A percentile compares a stretch with the other conserved stretches of the same genome.
Evolutionary conservation across 228 moss, liverwort and hornwort genomes (phyloP).

Genomic region (Sphagnum magellanicum): DNA sequence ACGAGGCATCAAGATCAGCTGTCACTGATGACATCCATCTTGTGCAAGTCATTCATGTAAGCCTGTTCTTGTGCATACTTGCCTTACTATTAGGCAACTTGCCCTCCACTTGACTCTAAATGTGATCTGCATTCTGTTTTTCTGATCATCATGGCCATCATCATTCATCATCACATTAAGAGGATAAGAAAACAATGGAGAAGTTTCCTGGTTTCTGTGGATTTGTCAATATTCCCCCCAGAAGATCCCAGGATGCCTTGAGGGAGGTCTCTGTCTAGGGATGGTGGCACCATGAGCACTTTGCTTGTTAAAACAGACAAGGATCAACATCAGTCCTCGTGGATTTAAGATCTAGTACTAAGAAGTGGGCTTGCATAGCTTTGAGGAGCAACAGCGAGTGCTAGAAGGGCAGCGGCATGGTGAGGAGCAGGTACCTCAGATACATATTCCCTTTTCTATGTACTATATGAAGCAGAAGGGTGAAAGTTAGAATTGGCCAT

Average conservation of each 20-base stretch:
- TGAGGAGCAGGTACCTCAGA: slow-evolving; percentile 43
- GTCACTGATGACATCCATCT: slow-evolving; percentile 53
- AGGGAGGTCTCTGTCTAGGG: no score
- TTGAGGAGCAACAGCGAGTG: slow-evolving; percentile 49
- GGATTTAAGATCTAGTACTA: slow-evolving; percentile 14
- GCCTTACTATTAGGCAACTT: background rate
- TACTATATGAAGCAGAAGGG: no score
- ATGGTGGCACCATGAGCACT: no score
- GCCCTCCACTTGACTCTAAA: background rate
- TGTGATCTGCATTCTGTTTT: no score
- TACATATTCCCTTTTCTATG: background rate
- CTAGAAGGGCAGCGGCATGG: slow-evolving; percentile 57
- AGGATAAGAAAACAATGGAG: no score
- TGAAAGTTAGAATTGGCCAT: no score
- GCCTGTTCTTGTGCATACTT: slow-evolving; percentile 5
- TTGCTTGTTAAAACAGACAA: background rate
- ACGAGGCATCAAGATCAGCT: slow-evolving; percentile 60
- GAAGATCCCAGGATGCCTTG: no score
- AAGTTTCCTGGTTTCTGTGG: no score
- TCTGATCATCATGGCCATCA: no score
- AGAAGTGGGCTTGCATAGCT: slow-evolving; percentile 32
- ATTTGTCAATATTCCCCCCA: no score
- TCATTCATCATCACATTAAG: no score
- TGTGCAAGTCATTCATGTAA: slow-evolving; percentile 57
- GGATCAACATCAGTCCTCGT: background rate